Evolutionary conservation across 2,329 filamentous ascomycete genomes (phyloP), one percentile per base, ranked within the genome.

Genomic region (Zymoseptoria passerinii): DNA sequence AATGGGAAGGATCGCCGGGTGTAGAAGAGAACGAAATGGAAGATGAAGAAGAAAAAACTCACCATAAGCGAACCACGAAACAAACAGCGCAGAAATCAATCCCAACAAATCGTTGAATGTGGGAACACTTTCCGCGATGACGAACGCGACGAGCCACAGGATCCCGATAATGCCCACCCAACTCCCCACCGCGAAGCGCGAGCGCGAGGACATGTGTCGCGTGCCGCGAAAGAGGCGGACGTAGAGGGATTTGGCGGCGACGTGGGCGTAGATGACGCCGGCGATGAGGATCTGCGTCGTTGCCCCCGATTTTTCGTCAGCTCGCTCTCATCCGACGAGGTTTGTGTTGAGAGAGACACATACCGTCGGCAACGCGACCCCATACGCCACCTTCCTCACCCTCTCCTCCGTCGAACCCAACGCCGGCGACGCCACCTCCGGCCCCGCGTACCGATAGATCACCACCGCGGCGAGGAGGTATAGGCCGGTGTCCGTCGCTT

Each of bases 91-190:
- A 8, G 65, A 72, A 57, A 88, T 83, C 52, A 89, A 72, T 1
- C 82, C 82, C 10, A 90, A 75, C 13, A 90, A 73, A 57, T 83
- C 79, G 68, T 84, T 85, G 75, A 90, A 90, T 55, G 84, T 81
- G 0, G 87, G 87, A 18, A 90, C 86, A 0, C 83, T 82, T 69
- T 87, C 81, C 4, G 87, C 85, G 60, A 90, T 85, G 59, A 89
- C 73, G 77, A 83, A 87, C 4, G 84, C 83, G 2, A 87, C 61
- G n/a, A 82, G 63, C 83, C 85, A 89, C 19, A 84, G 72, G 6
- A 65, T 70, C 0, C 78, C 68, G 0, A 81, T 80, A 52, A 89
- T 82, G 8, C 65, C 78, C 8, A 83, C 65, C 87, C 86, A 89
- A 8, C 78, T 78, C 8, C 79, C 71, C 51, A 78, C 77, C 1